A percentile compares a stretch with the other conserved stretches of the same genome.
Conservation (phyloP, 2,329 filamentous ascomycete genomes). For the Orbilia blumenaviensis region DNA sequence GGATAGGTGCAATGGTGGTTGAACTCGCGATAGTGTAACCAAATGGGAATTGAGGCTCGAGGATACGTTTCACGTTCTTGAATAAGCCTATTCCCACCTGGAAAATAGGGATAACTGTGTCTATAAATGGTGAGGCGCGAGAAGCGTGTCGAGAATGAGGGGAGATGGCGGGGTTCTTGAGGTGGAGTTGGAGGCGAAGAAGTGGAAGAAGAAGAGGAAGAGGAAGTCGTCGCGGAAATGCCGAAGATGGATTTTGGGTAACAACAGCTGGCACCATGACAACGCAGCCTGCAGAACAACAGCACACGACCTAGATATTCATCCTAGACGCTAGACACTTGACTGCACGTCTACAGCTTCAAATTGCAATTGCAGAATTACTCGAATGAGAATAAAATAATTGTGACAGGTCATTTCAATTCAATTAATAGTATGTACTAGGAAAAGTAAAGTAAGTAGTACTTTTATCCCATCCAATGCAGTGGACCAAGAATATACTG, state of each 20-base stretch:
- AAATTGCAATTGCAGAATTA: background rate
- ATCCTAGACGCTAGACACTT: background rate
- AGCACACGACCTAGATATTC: background rate
- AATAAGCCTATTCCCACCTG: background rate
- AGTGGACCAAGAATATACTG: slow-evolving; percentile 3
- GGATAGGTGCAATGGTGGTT: background rate
- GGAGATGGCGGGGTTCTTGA: slow-evolving; percentile 3
- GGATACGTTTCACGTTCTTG: background rate
- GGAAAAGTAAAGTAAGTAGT: background rate
- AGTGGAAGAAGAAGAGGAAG: background rate
- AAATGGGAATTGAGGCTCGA: background rate
- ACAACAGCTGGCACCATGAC: slow-evolving; percentile 36
- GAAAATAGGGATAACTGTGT: too few relatives aligned
- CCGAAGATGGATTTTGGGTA: background rate
- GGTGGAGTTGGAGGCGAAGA: background rate
- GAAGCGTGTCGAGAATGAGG: background rate
- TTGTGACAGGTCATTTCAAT: background rate
- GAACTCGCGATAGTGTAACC: slow-evolving; percentile 2
- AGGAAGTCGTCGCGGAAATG: slow-evolving; percentile 9
- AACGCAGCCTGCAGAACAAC: slow-evolving; percentile 39
- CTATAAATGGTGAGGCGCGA: background rate
- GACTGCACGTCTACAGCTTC: background rate
- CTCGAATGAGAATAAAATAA: too few relatives aligned
- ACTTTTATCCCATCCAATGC: background rate
- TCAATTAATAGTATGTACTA: background rate